A percentile compares a stretch with the other conserved stretches of the same genome.
These are phyloP conservation scores for Aspergillus udagawae DNA, from an alignment of 2,329 filamentous ascomycete species.

Conservation along the genomic window DNA sequence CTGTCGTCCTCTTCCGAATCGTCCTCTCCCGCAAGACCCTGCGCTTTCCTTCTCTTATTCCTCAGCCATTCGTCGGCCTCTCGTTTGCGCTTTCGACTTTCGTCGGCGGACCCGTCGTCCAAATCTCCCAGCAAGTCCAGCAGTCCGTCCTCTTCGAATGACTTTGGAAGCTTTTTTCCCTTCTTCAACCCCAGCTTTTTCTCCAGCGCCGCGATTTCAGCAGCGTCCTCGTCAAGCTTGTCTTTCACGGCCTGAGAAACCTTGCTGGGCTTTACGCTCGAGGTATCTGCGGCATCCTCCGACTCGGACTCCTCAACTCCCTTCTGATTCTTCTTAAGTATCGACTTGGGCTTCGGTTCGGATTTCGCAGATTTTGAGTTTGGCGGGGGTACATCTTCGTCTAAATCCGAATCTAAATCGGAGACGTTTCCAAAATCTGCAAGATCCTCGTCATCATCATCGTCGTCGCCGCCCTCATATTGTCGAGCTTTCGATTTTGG, in stretches of 20 bases:
- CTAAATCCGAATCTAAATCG: constrained; percentile 16
- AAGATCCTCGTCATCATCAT: constrained; percentile 24
- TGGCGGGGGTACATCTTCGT: constrained; percentile 17
- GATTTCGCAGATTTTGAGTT: constrained; percentile 22
- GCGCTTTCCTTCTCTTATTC: constrained; percentile 54
- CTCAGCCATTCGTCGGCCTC: constrained; percentile 61
- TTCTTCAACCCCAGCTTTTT: constrained; percentile 79
- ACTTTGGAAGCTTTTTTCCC: constrained; percentile 68
- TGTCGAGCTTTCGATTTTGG: constrained; percentile 14
- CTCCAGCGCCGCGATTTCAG: constrained; percentile 81
- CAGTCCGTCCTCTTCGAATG: constrained; percentile 77
- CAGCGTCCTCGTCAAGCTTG: constrained; percentile 74
- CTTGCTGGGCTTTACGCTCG: constrained; percentile 8
- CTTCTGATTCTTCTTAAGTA: constrained; percentile 31
- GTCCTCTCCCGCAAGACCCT: constrained; percentile 22
- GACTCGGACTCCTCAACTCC: constrained; percentile 22
- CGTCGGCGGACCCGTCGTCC: constrained; percentile 50
- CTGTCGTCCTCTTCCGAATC: constrained; percentile 25
- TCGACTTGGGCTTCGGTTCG: constrained; percentile 28
- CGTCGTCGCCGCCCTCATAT: constrained; percentile 12
- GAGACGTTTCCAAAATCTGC: constrained; percentile 23
- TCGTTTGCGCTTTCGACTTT: constrained; percentile 53
- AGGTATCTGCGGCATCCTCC: constrained; percentile 25
- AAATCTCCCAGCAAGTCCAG: constrained; percentile 72
- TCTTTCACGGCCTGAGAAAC: constrained; percentile 50